These are phyloP conservation scores for Acrodontium crateriforme DNA, from an alignment of 2,329 filamentous ascomycete species.

Conservation along the genomic window DNA sequence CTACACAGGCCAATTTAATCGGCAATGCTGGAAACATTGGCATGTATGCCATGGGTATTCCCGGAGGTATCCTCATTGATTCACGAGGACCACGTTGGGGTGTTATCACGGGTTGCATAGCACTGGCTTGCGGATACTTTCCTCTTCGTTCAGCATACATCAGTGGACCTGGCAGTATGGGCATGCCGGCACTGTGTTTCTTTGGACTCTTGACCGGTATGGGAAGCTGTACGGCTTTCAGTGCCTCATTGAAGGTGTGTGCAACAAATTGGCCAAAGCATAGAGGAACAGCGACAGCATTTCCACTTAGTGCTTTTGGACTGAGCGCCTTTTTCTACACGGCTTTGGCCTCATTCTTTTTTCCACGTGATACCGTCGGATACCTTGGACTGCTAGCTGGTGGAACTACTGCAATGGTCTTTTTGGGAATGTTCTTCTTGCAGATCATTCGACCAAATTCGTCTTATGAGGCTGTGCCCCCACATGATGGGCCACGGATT, in stretches of 20 bases:
- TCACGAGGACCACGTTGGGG: constrained; percentile 65
- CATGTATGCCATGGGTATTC: constrained; percentile 86
- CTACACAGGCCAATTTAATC: constrained; percentile 88
- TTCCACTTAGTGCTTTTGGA: constrained; percentile 84
- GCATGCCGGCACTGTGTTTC: constrained; percentile 47
- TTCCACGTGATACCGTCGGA: constrained; percentile 68
- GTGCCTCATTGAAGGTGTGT: constrained; percentile 68
- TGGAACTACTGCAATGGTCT: constrained; percentile 63
- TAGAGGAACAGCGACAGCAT: constrained; percentile 84
- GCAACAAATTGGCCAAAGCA: constrained; percentile 86
- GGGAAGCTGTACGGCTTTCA: constrained; percentile 84
- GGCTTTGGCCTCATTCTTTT: constrained; percentile 57
- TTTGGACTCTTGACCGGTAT: constrained; percentile 77
- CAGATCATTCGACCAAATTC: constrained; percentile 51
- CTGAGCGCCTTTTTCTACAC: constrained; percentile 96
- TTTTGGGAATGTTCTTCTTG: constrained; percentile 73
- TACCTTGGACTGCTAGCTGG: constrained; percentile 69
- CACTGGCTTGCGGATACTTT: constrained; percentile 70
- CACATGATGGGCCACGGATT: constrained; percentile 33
- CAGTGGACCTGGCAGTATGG: constrained; percentile 33
- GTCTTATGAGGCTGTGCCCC: constrained; percentile 43
- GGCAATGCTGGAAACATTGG: constrained; percentile 69
- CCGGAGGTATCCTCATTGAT: constrained; percentile 79
- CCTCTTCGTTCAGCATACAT: constrained; percentile 71
- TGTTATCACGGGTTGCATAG: constrained; percentile 58